Evolutionary conservation across 2,329 filamentous ascomycete genomes (phyloP), one percentile per base, ranked within the genome.

Genomic region (Ceratocystis alfenasii): DNA sequence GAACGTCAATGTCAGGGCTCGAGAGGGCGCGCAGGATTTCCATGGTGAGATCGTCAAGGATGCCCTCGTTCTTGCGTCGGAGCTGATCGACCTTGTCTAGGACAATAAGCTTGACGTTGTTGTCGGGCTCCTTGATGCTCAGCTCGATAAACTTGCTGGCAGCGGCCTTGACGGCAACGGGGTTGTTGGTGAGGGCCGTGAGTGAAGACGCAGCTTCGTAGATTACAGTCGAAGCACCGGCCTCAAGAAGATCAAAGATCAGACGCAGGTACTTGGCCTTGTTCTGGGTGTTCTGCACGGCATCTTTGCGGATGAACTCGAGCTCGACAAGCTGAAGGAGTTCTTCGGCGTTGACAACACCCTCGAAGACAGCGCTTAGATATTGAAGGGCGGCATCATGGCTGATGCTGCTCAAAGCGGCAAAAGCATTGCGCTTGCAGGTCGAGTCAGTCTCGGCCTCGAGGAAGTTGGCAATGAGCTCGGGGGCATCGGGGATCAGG

Each of bases 51-150:
- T 99, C 94, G 73, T 97, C 92, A 67, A 99, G 77, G 22, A 97
- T 86, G 64, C 92, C 92, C 73, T 94, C 89, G 71, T 96, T 95
- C 76, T 90, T 90, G 74, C 87, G 86, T 71, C 92, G 84, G 69
- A 96, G 76, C 72, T 93, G 87, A 72, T 96, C 88, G 46, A 99
- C 94, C 59, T 93, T 88, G 73, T 97, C 94, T 55, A 99, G 81
- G 22, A 99, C 94, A 71, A 99, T 99, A 59, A 99, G 86, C 79
- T 99, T 99, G 69, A 99, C 94, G 74, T 99, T 99, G 80, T 99
- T 99, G 75, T 99, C 94, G 0, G 94, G 87, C 77, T 97, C 94
- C 78, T 95, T 96, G 74, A 99, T 96, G 74, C 89, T 91, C 7
- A 99, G 81, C 76, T 99, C 94, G 69, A 97, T 96, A 74, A 99